Base-by-base conservation (phyloP, 768 basidiomycete species). In the Hysterangium stoloniferum region DNA sequence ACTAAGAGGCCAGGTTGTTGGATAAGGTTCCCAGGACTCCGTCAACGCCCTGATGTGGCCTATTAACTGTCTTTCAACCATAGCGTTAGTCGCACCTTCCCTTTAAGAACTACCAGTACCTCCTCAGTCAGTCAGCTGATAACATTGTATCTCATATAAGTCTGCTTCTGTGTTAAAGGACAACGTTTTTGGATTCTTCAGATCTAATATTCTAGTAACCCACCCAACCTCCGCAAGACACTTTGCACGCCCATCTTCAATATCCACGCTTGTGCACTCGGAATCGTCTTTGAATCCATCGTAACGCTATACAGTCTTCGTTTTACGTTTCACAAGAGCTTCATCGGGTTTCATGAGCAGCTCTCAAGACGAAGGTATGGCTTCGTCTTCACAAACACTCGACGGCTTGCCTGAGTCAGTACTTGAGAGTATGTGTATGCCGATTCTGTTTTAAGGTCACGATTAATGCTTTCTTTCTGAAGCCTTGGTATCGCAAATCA, bases 401-500 rank as follows among this genome's bases (percentile, higher is more conserved):
- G 40, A 46, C 19, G 17, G 27, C 24, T 43, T 53, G 19, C 52
- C 52, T 28, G 52, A 48, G 32, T 19, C 19, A 7, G 17, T 54
- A 15, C 31, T 54, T 11, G 53, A 54, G 42, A 40, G 53, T 54
- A 25, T 11, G 53, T 27, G 13, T 7, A 24, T 13, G 0, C 19
- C 13, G 4, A 29, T 22, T 15, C 22, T 22, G 11, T 29, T 33
- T n/a, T 27, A 37, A 41, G n/a, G 7, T 22, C 2, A 28, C 37
- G 24, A 33, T 41, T 35, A 25, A 17, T 35, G 32, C 7, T 27
- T 22, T n/a, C 4, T 11, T 11, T 43, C 19, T 45, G 17, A 24
- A 56, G 54, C 17, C 12, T 25, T 56, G 22, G 36, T 53, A 25
- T 45, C 35, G 24, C 19, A 48, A 7, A 48, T 46, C 22, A 22